Percentiles rank a stretch among this genome's conserved stretches.
Conservation (phyloP, 768 basidiomycete genomes). For the Paxillus involutus region DNA sequence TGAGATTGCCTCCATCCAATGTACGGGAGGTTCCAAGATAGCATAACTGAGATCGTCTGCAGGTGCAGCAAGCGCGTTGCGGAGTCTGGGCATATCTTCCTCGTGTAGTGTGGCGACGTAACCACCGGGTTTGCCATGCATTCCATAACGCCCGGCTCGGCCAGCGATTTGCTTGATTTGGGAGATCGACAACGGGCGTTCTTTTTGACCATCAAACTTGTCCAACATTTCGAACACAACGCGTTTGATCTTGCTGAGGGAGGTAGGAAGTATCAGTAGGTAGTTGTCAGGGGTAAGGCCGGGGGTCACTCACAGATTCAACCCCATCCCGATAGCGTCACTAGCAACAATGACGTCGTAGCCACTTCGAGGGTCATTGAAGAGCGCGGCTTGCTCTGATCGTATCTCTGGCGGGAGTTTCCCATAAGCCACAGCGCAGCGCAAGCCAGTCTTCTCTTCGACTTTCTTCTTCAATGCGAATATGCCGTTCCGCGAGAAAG, state of each 20-base stretch:
- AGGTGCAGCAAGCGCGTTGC: conserved; percentile 50
- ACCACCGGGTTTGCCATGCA: conserved; percentile 59
- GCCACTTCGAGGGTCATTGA: conserved; percentile 82
- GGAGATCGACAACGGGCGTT: conserved; percentile 57
- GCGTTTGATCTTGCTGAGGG: conserved; percentile 82
- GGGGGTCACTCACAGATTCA: conserved; percentile 75
- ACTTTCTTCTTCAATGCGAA: conserved; percentile 74
- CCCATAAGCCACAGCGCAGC: conserved; percentile 93
- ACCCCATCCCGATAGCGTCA: conserved; percentile 96
- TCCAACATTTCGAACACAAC: conserved; percentile 71
- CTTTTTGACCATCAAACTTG: conserved; percentile 60
- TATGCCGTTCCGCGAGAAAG: conserved; percentile 76
- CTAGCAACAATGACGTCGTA: conserved; percentile 91
- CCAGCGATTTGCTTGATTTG: conserved; percentile 95
- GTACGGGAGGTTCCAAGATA: conserved; percentile 36
- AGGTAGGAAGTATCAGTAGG: neutral
- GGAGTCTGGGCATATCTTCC: conserved; percentile 62
- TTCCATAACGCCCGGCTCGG: conserved; percentile 86
- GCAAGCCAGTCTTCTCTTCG: conserved; percentile 68
- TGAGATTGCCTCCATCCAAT: conserved; percentile 27
- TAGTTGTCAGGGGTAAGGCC: neutral
- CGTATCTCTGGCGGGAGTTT: conserved; percentile 88
- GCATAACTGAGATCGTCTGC: conserved; percentile 54
- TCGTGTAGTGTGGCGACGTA: conserved; percentile 69
- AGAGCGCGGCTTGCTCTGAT: conserved; percentile 87